phyloP scores from a whole-genome alignment of 208 protist species.

The Crithidia fasciculata region DNA sequence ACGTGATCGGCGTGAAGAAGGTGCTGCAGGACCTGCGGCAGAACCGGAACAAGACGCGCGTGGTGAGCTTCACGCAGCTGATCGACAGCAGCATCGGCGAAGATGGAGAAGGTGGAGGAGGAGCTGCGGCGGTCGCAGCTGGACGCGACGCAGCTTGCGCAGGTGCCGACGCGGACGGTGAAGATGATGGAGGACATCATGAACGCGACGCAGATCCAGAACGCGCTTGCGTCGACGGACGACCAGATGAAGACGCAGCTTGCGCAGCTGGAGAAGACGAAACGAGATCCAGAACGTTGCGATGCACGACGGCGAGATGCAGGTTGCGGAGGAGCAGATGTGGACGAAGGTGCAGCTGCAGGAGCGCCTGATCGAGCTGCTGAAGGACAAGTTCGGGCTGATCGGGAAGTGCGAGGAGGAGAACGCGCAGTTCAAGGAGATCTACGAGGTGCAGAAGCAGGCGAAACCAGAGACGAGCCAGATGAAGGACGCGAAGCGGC shows the following conservation, averaged over 20 bases:
- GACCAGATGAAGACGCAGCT: constrained; percentile 84
- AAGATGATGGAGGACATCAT: constrained; percentile 85
- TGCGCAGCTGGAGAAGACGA: constrained; percentile 79
- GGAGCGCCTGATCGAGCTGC: constrained; percentile 78
- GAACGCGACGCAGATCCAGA: constrained; percentile 82
- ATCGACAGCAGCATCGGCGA: constrained; percentile 82
- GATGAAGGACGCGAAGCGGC: constrained; percentile 83
- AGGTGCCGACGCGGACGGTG: constrained; percentile 62
- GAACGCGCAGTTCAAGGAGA: constrained; percentile 77
- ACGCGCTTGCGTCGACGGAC: constrained; percentile 72
- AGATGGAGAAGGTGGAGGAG: constrained; percentile 87
- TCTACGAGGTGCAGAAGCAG: constrained; percentile 85
- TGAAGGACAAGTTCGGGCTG: constrained; percentile 80
- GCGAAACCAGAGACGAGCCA: constrained; percentile 76
- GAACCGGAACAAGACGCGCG: constrained; percentile 84
- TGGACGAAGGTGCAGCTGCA: constrained; percentile 86
- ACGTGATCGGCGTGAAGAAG: constrained; percentile 80
- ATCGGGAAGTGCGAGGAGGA: constrained; percentile 81
- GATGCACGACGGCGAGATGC: constrained; percentile 85
- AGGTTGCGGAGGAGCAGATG: constrained; percentile 86
- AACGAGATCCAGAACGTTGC: constrained; percentile 84
- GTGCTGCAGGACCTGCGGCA: constrained; percentile 78
- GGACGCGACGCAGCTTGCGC: constrained; percentile 74
- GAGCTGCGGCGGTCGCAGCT: constrained; percentile 60
- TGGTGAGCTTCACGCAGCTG: constrained; percentile 78